These are phyloP conservation scores for Dalbergia cochinchinensis DNA, from an alignment of 306 rosid species.

Conservation along the genomic window DNA sequence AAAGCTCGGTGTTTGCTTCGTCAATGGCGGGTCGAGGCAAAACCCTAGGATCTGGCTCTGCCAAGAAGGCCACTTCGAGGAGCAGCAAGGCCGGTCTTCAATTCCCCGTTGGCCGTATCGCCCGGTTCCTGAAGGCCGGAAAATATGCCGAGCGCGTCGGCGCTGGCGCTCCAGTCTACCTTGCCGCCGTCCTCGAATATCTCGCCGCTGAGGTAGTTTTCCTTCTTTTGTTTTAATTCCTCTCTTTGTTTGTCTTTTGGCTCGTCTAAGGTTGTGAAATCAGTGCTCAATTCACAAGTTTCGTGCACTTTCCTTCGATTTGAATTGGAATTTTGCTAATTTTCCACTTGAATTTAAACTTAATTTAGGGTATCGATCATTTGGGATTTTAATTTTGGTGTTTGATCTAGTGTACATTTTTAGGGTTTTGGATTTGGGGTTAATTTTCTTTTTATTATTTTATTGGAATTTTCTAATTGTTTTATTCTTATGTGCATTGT, in stretches of 20 bases:
- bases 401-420: not conserved
- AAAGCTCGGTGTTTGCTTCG: not conserved
- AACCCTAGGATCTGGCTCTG: conserved; percentile 68
- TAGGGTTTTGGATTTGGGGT: not conserved
- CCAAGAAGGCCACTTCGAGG: conserved; percentile 84
- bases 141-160: conserved; percentile 97
- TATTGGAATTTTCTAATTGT: no score
- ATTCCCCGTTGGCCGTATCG: conserved; percentile 95
- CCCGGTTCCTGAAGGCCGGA: conserved; percentile 84
- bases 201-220: conserved; percentile 85
- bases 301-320: not conserved
- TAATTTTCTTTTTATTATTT: no score
- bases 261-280: conserved; percentile 42
- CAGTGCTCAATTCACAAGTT: no score
- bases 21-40: conserved; percentile 76
- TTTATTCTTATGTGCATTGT: no score
- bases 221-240: no score
- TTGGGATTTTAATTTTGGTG: no score
- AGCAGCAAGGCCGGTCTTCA: conserved; percentile 93
- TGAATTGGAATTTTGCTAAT: not conserved
- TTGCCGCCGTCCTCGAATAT: conserved; percentile 92
- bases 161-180: conserved; percentile 95
- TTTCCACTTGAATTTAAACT: no score
- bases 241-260: not conserved
- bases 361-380: no score